Evolutionary conservation across 2,329 filamentous ascomycete genomes (phyloP).

Genomic region (Nannizziopsis barbatae): DNA sequence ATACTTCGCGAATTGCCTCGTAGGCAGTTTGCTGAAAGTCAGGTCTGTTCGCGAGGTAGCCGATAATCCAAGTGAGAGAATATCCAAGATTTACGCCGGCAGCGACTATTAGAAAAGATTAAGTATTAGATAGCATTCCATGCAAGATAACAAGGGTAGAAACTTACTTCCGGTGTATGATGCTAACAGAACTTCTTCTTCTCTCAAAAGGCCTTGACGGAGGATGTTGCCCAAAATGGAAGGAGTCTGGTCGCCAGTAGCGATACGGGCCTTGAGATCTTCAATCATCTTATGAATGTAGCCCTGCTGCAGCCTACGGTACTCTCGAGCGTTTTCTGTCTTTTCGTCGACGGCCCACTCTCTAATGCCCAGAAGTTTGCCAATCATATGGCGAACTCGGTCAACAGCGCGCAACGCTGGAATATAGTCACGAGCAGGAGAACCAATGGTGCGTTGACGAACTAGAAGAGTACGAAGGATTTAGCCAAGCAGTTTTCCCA

Average conservation of each 20-base stretch:
- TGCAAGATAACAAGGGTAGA: neutral
- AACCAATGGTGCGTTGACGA: constrained; percentile 16
- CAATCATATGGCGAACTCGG: constrained; percentile 12
- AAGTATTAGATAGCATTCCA: neutral
- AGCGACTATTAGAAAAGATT: constrained; percentile 13
- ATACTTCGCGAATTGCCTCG: constrained; percentile 15
- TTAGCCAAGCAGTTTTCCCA: too few relatives aligned
- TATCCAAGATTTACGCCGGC: constrained; percentile 17
- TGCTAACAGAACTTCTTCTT: constrained; percentile 15
- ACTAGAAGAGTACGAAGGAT: constrained; percentile 4
- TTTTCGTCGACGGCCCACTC: constrained; percentile 14
- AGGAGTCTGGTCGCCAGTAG: constrained; percentile 14
- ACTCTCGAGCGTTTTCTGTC: constrained; percentile 15
- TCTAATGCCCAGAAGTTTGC: constrained; percentile 14
- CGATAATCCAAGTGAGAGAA: constrained; percentile 16
- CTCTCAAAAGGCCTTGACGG: constrained; percentile 14
- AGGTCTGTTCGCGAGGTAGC: constrained; percentile 15
- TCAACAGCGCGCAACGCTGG: constrained; percentile 12
- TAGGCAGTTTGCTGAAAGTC: constrained; percentile 15
- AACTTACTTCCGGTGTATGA: constrained; percentile 16
- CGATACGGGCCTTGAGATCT: constrained; percentile 12
- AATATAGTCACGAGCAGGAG: constrained; percentile 15
- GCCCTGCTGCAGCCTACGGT: constrained; percentile 13
- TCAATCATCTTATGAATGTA: constrained; percentile 16
- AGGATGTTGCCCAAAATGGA: constrained; percentile 16